Conservation (phyloP, 805 yeast species). For the Starmerella bacillaris region DNA sequence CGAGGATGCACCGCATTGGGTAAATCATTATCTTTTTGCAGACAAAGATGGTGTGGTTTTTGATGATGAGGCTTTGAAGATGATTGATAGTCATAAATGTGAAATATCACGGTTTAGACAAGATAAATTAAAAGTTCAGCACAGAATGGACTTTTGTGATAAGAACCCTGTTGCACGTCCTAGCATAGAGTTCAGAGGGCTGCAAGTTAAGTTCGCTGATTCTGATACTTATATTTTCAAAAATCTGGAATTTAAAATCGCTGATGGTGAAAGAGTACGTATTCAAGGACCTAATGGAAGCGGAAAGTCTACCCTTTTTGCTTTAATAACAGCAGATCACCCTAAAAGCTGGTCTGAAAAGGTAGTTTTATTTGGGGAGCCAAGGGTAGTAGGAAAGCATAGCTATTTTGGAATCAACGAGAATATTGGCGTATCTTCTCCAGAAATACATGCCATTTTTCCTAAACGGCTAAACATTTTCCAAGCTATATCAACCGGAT, state of each 20-base stretch:
- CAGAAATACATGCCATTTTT: slow-evolving; percentile 80
- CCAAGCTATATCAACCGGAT: slow-evolving; percentile 56
- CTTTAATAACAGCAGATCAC: slow-evolving; percentile 81
- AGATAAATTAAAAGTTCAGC: too few species aligned
- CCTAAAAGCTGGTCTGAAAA: slow-evolving; percentile 85
- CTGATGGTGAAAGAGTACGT: slow-evolving; percentile 70
- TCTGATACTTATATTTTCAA: slow-evolving; percentile 32
- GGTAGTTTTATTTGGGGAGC: slow-evolving; percentile 43
- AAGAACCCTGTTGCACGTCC: not conserved
- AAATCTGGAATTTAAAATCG: slow-evolving; percentile 47
- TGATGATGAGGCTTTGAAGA: slow-evolving; percentile 5
- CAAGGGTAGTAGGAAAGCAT: slow-evolving; percentile 55
- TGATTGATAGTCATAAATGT: too few species aligned
- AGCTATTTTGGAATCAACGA: slow-evolving; percentile 65
- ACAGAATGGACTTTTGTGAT: too few species aligned
- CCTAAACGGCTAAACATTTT: slow-evolving; percentile 37
- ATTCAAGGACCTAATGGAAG: slow-evolving; percentile 78
- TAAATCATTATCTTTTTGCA: slow-evolving; percentile 36
- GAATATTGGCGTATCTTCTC: slow-evolving; percentile 71
- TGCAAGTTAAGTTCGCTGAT: slow-evolving; percentile 51
- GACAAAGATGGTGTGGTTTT: slow-evolving; percentile 34
- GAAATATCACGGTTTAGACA: too few species aligned
- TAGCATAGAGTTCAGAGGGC: slow-evolving; percentile 37
- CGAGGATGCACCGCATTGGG: slow-evolving; percentile 66
- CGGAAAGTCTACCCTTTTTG: slow-evolving; percentile 76